phyloP scores from a whole-genome alignment of 2,329 filamentous ascomycete species.

The Alternaria novae-zelandiae region DNA sequence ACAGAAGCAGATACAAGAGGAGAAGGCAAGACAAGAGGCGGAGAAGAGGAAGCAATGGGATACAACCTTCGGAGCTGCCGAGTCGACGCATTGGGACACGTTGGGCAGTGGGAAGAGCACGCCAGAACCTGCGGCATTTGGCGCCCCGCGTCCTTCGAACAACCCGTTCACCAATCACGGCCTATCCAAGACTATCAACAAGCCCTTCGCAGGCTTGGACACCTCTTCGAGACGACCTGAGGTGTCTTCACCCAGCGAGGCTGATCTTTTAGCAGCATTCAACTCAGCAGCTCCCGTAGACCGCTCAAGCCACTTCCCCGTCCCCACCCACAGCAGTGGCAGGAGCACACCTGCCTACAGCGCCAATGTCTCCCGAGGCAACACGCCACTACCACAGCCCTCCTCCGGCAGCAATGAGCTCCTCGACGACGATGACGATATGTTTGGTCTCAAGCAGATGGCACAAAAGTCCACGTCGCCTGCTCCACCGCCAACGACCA shows the following conservation, averaged over 20 bases:
- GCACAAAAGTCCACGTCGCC: conserved; percentile 50
- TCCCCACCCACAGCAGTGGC: conserved; percentile 48
- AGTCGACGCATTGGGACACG: conserved; percentile 76
- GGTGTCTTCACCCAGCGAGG: conserved; percentile 52
- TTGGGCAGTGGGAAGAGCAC: conserved; percentile 64
- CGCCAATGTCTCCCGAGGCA: conserved; percentile 32
- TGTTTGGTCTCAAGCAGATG: conserved; percentile 78
- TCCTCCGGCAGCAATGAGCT: conserved; percentile 41
- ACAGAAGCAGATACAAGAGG: conserved; percentile 75
- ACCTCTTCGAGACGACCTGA: conserved; percentile 37
- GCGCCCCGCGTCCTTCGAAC: conserved; percentile 27
- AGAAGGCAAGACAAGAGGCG: conserved; percentile 77
- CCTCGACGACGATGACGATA: conserved; percentile 76
- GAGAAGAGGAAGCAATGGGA: conserved; percentile 75
- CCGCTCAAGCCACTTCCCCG: conserved; percentile 65
- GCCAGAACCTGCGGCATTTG: conserved; percentile 49
- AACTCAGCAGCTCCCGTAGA: conserved; percentile 65
- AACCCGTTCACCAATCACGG: conserved; percentile 33
- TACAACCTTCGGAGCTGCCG: conserved; percentile 72
- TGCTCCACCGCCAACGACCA: conserved; percentile 25
- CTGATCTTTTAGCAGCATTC: conserved; percentile 68
- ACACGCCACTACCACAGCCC: conserved; percentile 35
- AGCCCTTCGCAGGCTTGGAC: conserved; percentile 46
- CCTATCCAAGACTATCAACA: conserved; percentile 47
- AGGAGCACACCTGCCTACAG: conserved; percentile 49